Evolutionary conservation across 345 rosid genomes (phyloP), one percentile per base, ranked within the genome.

Genomic region (Hypericum androsaemum): DNA sequence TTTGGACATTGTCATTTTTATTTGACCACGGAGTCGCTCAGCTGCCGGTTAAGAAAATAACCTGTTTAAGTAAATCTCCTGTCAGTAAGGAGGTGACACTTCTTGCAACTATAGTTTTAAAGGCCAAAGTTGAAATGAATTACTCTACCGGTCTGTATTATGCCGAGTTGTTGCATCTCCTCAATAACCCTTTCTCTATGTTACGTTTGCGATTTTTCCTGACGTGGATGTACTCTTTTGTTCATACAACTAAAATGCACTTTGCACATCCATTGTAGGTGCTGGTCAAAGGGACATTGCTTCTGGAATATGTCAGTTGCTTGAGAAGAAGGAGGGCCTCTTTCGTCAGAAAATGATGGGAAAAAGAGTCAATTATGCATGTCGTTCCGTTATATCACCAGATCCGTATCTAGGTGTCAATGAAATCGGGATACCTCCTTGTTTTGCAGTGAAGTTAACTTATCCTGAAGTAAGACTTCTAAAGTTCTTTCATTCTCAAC

Each of bases 331-430:
- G 67, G 97, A 92, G 71, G 98, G 98, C 53, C 56, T 92, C 50
- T 92, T 88, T 64, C 90, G 98, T 32, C 98, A 92, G 64, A 92
- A 88, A 66, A 77, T 92, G 97, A 92, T 92, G 98, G 98, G 98
- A 59, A 92, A 92, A 79, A 77, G 98, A 71, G 98, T 92, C 52
- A 92, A 92, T 73, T 83, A 74, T 72, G 97, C 98, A 10, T 92
- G 98, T 56, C 79, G 97, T 40, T 92, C 98, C 60, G 98, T 92
- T 50, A 92, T 92, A 66, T 92, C 98, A n/a, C 98, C 98, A 50
- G 98, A 92, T 78, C 96, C 96, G 45, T 88, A 80, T 72, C 66
- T 92, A 37, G 98, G 89, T 35, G 98, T 92, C 41, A 92, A 88
- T 57, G 98, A 92, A 74, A 92, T 92, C 54, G 98, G 98, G 37